phyloP scores from a whole-genome alignment of 352 stramenopile species.

The Pythium rhizo-oryzae region DNA sequence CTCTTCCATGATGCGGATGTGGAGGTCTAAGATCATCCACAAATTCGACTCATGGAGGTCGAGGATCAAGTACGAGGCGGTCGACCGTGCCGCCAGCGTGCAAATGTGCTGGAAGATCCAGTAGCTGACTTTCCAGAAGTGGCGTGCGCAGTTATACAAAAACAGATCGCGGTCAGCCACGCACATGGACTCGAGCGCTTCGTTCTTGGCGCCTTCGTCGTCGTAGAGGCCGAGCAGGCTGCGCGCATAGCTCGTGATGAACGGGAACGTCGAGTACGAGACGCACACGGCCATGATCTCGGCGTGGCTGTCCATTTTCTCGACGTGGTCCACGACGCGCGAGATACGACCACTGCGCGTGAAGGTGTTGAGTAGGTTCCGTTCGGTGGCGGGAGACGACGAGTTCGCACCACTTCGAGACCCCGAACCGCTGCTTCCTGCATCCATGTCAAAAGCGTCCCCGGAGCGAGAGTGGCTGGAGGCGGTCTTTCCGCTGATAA shows the following conservation, averaged over 20 bases:
- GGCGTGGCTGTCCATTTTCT: slow-evolving; percentile 69
- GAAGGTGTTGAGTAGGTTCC: slow-evolving; percentile 70
- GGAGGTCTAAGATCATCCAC: slow-evolving; percentile 81
- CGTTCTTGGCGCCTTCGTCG: slow-evolving; percentile 63
- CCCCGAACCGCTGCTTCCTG: background rate
- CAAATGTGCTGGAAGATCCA: slow-evolving; percentile 87
- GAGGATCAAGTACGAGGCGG: slow-evolving; percentile 75
- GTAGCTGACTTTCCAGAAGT: slow-evolving; percentile 78
- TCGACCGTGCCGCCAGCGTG: slow-evolving; percentile 70
- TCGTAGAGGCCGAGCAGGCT: slow-evolving; percentile 76
- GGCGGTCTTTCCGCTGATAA: slow-evolving; percentile 44
- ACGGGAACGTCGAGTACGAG: slow-evolving; percentile 83
- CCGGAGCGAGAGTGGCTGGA: background rate
- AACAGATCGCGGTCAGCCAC: slow-evolving; percentile 60
- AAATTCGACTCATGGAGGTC: slow-evolving; percentile 84
- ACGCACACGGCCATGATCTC: slow-evolving; percentile 76
- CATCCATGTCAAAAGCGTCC: background rate
- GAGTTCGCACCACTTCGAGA: background rate
- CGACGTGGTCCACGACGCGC: slow-evolving; percentile 62
- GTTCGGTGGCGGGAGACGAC: slow-evolving; percentile 20
- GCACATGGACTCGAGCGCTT: slow-evolving; percentile 55
- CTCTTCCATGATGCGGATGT: slow-evolving; percentile 73
- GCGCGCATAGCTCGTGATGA: slow-evolving; percentile 84
- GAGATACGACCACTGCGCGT: slow-evolving; percentile 62
- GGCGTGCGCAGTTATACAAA: slow-evolving; percentile 61